Evolutionary conservation across 1,284 basidiomycete genomes (phyloP), one percentile per base, ranked within the genome.

Genomic region (Neonothopanus nambi): DNA sequence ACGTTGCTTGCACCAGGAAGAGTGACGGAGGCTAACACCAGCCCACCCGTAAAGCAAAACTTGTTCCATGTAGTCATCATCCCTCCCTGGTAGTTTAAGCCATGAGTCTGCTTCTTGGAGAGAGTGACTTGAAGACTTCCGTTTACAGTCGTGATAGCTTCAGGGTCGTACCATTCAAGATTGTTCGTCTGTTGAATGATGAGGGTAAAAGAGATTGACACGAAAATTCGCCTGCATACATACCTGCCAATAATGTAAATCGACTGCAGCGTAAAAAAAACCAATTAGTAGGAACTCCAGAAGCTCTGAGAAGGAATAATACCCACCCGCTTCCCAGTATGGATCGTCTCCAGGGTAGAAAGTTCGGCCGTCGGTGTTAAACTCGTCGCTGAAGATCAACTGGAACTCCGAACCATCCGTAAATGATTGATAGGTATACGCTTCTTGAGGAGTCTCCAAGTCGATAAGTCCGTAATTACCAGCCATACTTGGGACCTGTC

Each of bases 331-430:
- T 63, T 87, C 83, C 85, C 85, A 87, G 63, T 82, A 83, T 5
- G 82, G 81, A 61, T 84, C 81, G 52, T 82, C 78, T 18, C 77
- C 77, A 39, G 76, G 75, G 65, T 82, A 87, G 65, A 92, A 92
- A 1, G 87, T 79, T 51, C 90, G 74, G 1, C 80, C 87, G 28
- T 87, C 83, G 28, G 73, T 73, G 61, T 92, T 84, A 66, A 93
- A 93, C 67, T 93, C 91, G 65, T 93, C 90, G 5, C 84, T 88
- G 66, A 87, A 91, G 1, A 80, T 73, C 4, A 79, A 67, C 33
- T 68, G 58, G 70, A 73, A 69, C 35, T 69, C 55, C 6, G 78
- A 69, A 2, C 79, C 78, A 52, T 83, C 80, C 43, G 67, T 70
- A 61, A 68, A 75, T 39, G 84, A 85, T 0, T 66, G 62, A 48